A percentile compares a stretch with the other conserved stretches of the same genome.
These are phyloP conservation scores for Ampelocalamus luodianensis DNA, from an alignment of 176 grass and related monocot genomes.

Conservation along the genomic window DNA sequence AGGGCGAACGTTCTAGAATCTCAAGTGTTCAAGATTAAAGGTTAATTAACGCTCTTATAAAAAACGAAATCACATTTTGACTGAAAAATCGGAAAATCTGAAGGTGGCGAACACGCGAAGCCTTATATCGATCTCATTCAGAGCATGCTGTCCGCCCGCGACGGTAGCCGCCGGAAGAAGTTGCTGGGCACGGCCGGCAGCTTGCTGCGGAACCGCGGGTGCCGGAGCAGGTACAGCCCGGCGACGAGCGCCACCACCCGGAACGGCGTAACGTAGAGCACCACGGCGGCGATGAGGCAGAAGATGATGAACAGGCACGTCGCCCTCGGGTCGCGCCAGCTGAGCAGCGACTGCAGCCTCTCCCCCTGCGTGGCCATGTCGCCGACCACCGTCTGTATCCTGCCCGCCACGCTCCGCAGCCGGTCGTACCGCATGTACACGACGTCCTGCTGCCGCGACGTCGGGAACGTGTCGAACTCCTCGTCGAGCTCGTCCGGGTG, in stretches of 20 bases:
- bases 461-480: too few relatives aligned
- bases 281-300: constrained; percentile 70
- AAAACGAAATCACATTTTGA: neutral
- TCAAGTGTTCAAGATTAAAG: constrained; percentile 24
- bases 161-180: constrained; percentile 88
- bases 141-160: constrained; percentile 83
- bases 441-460: too few relatives aligned
- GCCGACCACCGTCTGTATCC: constrained; percentile 32
- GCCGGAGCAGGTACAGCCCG: constrained; percentile 74
- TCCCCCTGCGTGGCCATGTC: constrained; percentile 96
- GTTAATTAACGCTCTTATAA: neutral
- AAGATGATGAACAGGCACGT: constrained; percentile 71
- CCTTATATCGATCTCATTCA: constrained; percentile 30
- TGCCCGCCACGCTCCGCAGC: too few relatives aligned
- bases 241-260: constrained; percentile 66
- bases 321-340: constrained; percentile 86
- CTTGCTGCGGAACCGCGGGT: constrained; percentile 82
- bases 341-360: constrained; percentile 69
- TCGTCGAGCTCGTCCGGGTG: constrained; percentile 75
- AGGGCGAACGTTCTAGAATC: neutral
- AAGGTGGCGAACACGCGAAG: neutral
- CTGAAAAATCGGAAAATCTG: neutral
- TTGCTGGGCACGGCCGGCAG: constrained; percentile 78
- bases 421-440: too few relatives aligned
- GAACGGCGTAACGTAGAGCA: constrained; percentile 87